phyloP scores from a whole-genome alignment of 2,329 filamentous ascomycete genomes.

The Tolypocladium tropicale region DNA sequence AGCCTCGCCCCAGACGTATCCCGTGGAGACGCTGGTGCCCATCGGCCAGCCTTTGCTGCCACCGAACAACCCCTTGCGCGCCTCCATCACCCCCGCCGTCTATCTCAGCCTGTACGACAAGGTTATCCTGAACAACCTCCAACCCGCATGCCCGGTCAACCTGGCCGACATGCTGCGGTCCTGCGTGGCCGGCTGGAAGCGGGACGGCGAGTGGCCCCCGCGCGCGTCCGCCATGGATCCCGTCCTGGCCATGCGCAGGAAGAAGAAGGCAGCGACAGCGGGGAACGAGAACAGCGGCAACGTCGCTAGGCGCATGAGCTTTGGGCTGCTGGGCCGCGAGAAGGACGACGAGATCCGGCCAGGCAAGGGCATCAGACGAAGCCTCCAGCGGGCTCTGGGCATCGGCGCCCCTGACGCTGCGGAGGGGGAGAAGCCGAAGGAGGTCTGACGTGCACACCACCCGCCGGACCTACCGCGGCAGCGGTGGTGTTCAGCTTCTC shows the following conservation, averaged over 20 bases:
- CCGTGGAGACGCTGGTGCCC: slow-evolving; percentile 57
- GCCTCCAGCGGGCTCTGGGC: slow-evolving; percentile 35
- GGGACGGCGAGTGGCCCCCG: slow-evolving; percentile 84
- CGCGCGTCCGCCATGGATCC: slow-evolving; percentile 32
- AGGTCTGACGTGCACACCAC: not conserved
- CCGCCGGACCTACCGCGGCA: not conserved
- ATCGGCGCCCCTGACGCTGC: slow-evolving; percentile 16
- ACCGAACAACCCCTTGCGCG: slow-evolving; percentile 62
- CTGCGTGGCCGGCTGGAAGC: slow-evolving; percentile 84
- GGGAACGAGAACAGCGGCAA: slow-evolving; percentile 16
- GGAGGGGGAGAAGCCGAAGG: not conserved
- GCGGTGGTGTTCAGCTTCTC: not conserved
- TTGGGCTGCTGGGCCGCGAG: slow-evolving; percentile 34
- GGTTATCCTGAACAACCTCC: slow-evolving; percentile 68
- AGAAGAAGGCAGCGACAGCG: slow-evolving; percentile 20
- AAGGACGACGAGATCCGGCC: slow-evolving; percentile 20
- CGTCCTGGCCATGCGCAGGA: slow-evolving; percentile 26
- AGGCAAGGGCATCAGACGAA: slow-evolving; percentile 32
- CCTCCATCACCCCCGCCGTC: slow-evolving; percentile 60
- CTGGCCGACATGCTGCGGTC: slow-evolving; percentile 69
- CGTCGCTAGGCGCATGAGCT: slow-evolving; percentile 32
- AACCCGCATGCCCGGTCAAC: slow-evolving; percentile 82
- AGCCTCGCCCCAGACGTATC: slow-evolving; percentile 21
- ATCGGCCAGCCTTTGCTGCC: slow-evolving; percentile 65
- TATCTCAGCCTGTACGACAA: slow-evolving; percentile 86